These are phyloP conservation scores for Ceratobasidium theobromae DNA, from an alignment of 1,284 basidiomycete genomes.

Conservation along the genomic window DNA sequence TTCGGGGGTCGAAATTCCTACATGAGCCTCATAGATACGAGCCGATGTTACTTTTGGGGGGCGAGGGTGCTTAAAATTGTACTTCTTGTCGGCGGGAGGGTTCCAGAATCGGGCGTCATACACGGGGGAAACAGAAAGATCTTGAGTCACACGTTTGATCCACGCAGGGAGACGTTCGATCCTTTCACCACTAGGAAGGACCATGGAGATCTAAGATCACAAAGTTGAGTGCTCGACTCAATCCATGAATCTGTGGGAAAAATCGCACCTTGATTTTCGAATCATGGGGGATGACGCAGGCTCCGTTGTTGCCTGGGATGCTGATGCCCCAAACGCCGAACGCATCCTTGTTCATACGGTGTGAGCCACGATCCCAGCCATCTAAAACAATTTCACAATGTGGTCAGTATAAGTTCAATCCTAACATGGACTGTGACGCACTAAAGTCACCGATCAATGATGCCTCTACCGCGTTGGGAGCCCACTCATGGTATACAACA, in stretches of 20 bases:
- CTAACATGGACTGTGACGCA: constrained; percentile 49
- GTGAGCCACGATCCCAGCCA: constrained; percentile 80
- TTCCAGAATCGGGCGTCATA: constrained; percentile 99
- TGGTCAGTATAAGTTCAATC: constrained; percentile 15
- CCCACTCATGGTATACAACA: constrained; percentile 93
- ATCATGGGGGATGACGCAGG: constrained; percentile 88
- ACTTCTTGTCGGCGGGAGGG: constrained; percentile 68
- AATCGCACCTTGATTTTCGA: constrained; percentile 81
- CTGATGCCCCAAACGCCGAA: constrained; percentile 93
- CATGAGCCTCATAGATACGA: constrained; percentile 96
- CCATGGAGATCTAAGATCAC: constrained; percentile 74
- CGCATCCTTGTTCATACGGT: constrained; percentile 83
- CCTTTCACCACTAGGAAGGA: constrained; percentile 69
- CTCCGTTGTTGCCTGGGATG: constrained; percentile 71
- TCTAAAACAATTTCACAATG: constrained; percentile 64
- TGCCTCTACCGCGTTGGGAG: constrained; percentile 83
- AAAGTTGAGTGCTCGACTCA: neutral
- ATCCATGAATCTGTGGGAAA: neutral
- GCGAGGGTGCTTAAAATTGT: constrained; percentile 79
- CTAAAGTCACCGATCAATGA: constrained; percentile 95
- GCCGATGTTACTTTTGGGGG: constrained; percentile 70
- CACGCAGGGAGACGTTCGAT: constrained; percentile 92
- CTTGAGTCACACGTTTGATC: constrained; percentile 95
- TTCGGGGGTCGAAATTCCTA: constrained; percentile 93
- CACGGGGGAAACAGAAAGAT: constrained; percentile 82